These are phyloP conservation scores for Neurospora sp. DNA, from an alignment of 495 filamentous ascomycete genomes.

Conservation along the genomic window DNA sequence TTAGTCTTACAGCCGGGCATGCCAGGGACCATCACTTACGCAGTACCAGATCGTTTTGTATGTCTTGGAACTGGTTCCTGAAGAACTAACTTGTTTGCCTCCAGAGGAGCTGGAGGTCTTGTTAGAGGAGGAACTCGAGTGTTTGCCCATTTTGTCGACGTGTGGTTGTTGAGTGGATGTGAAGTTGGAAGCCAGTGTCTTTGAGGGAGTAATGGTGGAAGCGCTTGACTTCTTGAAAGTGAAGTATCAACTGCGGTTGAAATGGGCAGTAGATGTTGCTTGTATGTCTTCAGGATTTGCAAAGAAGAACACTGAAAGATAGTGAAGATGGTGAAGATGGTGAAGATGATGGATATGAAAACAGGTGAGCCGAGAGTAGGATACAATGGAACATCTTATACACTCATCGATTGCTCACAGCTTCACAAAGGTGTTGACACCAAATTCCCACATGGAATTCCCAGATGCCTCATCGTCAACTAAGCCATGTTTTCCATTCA, in stretches of 20 bases:
- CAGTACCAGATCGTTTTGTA: not conserved
- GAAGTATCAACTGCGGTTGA: not conserved
- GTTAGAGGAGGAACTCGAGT: not conserved
- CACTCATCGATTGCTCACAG: not conserved
- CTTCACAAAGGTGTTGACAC: not conserved
- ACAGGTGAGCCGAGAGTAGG: not conserved
- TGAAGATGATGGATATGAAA: not conserved
- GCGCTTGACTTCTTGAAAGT: too few species aligned
- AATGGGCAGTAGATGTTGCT: not conserved
- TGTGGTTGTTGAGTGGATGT: not conserved
- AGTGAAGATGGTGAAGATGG: not conserved
- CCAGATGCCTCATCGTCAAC: not conserved
- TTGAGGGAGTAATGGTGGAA: not conserved
- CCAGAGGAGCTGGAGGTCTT: not conserved
- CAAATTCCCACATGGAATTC: not conserved
- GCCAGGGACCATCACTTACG: not conserved
- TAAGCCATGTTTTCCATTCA: not conserved
- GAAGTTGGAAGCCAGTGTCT: not conserved
- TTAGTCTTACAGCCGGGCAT: not conserved
- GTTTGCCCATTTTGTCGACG: not conserved
- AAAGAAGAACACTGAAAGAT: not conserved
- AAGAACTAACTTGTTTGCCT: not conserved
- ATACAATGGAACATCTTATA: not conserved
- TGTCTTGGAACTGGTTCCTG: not conserved
- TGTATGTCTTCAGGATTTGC: not conserved